phyloP scores from a whole-genome alignment of 164 flowering plant genomes.

The Vitis rupestris region DNA sequence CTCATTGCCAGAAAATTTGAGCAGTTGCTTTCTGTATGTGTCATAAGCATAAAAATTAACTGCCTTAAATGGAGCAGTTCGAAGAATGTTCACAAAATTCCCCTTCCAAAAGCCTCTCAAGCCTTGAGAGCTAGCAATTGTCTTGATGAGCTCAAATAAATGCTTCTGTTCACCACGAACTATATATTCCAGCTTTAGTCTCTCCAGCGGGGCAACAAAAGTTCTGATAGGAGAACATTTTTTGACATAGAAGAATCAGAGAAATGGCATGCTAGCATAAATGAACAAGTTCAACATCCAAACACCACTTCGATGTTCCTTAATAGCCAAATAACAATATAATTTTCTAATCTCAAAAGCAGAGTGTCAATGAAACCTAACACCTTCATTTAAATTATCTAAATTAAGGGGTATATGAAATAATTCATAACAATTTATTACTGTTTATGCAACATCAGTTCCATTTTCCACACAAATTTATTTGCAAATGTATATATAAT shows the following conservation, averaged over 20 bases:
- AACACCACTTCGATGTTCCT: neutral
- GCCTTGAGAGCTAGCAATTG: slow-evolving; percentile 79
- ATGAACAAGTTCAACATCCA: neutral
- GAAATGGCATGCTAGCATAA: neutral
- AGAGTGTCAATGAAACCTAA: neutral
- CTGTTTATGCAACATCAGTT: neutral
- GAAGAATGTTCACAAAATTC: slow-evolving; percentile 82
- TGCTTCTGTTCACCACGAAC: slow-evolving; percentile 85
- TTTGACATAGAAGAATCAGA: slow-evolving; percentile 9
- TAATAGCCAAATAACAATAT: neutral
- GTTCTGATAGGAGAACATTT: slow-evolving; percentile 52
- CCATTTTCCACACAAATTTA: neutral
- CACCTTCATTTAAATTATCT: neutral
- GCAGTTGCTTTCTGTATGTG: slow-evolving; percentile 78
- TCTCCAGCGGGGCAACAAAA: slow-evolving; percentile 88
- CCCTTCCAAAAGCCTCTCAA: slow-evolving; percentile 94
- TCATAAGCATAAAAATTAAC: slow-evolving; percentile 85
- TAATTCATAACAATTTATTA: neutral
- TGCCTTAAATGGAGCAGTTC: slow-evolving; percentile 95
- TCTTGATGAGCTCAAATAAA: slow-evolving; percentile 56
- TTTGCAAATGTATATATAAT: neutral
- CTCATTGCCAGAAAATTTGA: slow-evolving; percentile 63
- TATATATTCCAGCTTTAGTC: slow-evolving; percentile 92
- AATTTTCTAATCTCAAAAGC: neutral
- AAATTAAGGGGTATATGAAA: neutral